Conservation (phyloP, 139 green algal genomes). For the Chlorella sp. region DNA sequence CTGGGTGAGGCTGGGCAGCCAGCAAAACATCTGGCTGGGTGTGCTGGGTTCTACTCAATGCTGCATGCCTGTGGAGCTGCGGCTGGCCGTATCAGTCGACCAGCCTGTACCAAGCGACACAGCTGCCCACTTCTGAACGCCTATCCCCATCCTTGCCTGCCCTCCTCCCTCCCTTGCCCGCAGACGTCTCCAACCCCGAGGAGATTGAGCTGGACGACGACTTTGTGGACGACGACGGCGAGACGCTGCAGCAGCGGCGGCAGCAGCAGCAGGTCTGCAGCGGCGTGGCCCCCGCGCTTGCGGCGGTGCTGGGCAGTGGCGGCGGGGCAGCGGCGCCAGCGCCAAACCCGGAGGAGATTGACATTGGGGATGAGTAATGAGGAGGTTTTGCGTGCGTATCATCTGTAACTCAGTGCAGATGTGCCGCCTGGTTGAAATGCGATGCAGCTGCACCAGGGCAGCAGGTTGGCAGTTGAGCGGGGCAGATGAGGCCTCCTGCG, state of each 20-base stretch:
- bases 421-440: no score
- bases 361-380: constrained; percentile 57
- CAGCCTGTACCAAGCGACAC: no score
- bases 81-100: no score
- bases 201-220: constrained; percentile 71
- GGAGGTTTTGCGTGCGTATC: no score
- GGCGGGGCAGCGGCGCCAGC: constrained; percentile 1
- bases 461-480: no score
- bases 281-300: neutral
- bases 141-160: neutral
- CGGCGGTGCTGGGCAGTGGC: constrained; percentile 14
- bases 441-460: no score
- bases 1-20: neutral
- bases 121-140: no score
- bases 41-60: no score
- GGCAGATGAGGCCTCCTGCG: no score
- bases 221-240: constrained; percentile 31
- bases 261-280: neutral
- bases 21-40: no score
- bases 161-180: neutral
- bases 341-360: constrained; percentile 80
- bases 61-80: no score
- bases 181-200: constrained; percentile 63
- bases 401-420: no score
- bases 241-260: neutral